Evolutionary conservation across 179 eudicot genomes (phyloP).

Genomic region (Silene vulgaris): DNA sequence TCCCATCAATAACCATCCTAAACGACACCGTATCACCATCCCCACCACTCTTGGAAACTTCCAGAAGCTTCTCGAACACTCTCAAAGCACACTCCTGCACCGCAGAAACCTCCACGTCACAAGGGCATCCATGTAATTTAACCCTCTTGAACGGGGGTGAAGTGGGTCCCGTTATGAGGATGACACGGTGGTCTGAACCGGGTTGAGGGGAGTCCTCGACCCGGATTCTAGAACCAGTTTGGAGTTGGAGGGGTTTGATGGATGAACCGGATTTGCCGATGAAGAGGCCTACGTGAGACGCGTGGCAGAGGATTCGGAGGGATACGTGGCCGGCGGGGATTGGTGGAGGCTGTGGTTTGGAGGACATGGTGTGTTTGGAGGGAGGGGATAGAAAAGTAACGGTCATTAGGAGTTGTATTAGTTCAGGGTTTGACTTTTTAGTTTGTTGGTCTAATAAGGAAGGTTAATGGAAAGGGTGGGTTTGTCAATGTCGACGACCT

Average conservation of each 20-base stretch:
- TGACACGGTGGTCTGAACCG: conserved; percentile 33
- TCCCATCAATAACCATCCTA: conserved; percentile 47
- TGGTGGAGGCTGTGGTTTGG: conserved; percentile 4
- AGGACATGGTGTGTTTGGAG: conserved; percentile 16
- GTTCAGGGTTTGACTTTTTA: not conserved
- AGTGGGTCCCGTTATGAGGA: conserved; percentile 30
- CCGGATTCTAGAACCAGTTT: conserved; percentile 36
- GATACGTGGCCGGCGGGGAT: conserved; percentile 33
- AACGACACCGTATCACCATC: conserved; percentile 26
- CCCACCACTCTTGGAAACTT: conserved; percentile 27
- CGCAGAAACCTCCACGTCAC: conserved; percentile 16
- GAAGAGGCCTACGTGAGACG: conserved; percentile 36
- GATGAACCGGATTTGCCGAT: conserved; percentile 50
- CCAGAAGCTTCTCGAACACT: conserved; percentile 40
- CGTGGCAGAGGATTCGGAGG: conserved; percentile 49
- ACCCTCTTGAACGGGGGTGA: conserved; percentile 14
- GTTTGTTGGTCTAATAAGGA: too few species aligned
- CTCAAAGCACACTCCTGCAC: conserved; percentile 31
- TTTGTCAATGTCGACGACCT: too few species aligned
- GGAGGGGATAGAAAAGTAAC: not conserved
- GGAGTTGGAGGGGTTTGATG: conserved; percentile 38
- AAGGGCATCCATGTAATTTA: not conserved
- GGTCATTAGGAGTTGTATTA: not conserved
- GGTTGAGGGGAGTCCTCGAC: conserved; percentile 34
- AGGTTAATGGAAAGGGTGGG: too few species aligned